Evolutionary conservation across 1,284 basidiomycete species (phyloP).

Genomic region (Ceratobasidium theobromae): DNA sequence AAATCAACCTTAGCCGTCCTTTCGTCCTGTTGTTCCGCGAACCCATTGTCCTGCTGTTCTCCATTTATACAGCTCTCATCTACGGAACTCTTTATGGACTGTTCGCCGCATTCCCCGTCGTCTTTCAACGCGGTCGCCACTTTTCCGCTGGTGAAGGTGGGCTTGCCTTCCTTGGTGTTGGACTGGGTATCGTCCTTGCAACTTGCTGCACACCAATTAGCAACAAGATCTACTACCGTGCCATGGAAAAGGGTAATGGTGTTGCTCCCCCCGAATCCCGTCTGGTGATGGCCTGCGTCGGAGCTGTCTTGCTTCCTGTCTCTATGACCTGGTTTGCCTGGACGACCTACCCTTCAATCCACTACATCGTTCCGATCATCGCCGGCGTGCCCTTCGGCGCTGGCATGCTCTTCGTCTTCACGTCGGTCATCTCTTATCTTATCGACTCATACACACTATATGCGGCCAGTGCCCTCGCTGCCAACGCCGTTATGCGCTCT

Average conservation of each 20-base stretch:
- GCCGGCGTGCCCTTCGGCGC: conserved; percentile 63
- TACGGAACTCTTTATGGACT: conserved; percentile 62
- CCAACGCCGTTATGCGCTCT: conserved; percentile 49
- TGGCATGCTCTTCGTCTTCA: conserved; percentile 51
- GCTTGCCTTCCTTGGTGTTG: conserved; percentile 66
- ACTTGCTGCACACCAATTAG: conserved; percentile 54
- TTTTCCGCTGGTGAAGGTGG: conserved; percentile 63
- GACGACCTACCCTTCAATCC: conserved; percentile 40
- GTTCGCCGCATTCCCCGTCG: conserved; percentile 62
- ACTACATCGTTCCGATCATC: conserved; percentile 62
- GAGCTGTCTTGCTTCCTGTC: conserved; percentile 56
- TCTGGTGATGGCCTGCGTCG: conserved; percentile 58
- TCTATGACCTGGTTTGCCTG: conserved; percentile 68
- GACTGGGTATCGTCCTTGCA: conserved; percentile 58
- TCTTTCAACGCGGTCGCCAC: conserved; percentile 60
- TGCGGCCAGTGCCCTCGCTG: neutral
- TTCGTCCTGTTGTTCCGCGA: conserved; percentile 62
- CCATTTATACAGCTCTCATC: conserved; percentile 67
- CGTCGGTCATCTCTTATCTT: conserved; percentile 18
- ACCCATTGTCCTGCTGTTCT: conserved; percentile 65
- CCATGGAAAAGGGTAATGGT: conserved; percentile 52
- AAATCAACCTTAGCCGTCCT: conserved; percentile 36
- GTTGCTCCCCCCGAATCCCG: conserved; percentile 65
- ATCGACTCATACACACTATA: conserved; percentile 10
- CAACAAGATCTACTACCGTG: conserved; percentile 56